phyloP scores from a whole-genome alignment of 371 early-diverging fungal genomes.

The Phascolomyces articulosus region DNA sequence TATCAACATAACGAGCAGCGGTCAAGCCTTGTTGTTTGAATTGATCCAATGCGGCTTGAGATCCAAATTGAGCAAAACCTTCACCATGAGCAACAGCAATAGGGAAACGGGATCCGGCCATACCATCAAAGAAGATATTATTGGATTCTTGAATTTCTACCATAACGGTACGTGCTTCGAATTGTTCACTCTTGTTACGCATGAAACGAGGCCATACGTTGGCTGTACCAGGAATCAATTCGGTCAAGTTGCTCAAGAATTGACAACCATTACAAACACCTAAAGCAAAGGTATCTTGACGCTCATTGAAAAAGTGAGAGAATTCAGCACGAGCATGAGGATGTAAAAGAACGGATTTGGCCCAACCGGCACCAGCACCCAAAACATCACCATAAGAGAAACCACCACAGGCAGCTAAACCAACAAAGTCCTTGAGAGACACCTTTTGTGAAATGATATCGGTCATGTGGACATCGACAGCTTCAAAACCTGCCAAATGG shows the following conservation, averaged over 20 bases:
- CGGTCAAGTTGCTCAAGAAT: conserved; percentile 86
- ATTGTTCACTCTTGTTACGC: conserved; percentile 90
- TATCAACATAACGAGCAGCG: conserved; percentile 82
- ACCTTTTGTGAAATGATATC: conserved; percentile 83
- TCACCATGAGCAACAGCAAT: conserved; percentile 97
- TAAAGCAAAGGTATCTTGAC: conserved; percentile 89
- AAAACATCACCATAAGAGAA: conserved; percentile 98
- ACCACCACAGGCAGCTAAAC: conserved; percentile 95
- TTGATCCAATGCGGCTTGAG: conserved; percentile 35
- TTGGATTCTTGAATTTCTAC: conserved; percentile 60
- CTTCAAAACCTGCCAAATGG: conserved; percentile 87
- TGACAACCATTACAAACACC: conserved; percentile 99
- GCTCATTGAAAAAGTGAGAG: conserved; percentile 73
- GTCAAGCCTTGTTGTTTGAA: conserved; percentile 56
- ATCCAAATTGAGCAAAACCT: conserved; percentile 84
- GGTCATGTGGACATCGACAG: conserved; percentile 97
- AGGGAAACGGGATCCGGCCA: conserved; percentile 91
- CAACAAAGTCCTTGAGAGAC: conserved; percentile 74
- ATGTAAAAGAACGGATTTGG: conserved; percentile 85
- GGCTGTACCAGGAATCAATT: conserved; percentile 80
- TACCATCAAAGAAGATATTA: conserved; percentile 83
- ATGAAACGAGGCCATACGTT: conserved; percentile 88
- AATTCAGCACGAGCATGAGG: conserved; percentile 75
- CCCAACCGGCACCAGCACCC: conserved; percentile 98
- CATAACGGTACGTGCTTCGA: conserved; percentile 89